Evolutionary conservation across 495 filamentous ascomycete species (phyloP), one percentile per base, ranked within the genome.

Genomic region (Lentithecium fluviatile): DNA sequence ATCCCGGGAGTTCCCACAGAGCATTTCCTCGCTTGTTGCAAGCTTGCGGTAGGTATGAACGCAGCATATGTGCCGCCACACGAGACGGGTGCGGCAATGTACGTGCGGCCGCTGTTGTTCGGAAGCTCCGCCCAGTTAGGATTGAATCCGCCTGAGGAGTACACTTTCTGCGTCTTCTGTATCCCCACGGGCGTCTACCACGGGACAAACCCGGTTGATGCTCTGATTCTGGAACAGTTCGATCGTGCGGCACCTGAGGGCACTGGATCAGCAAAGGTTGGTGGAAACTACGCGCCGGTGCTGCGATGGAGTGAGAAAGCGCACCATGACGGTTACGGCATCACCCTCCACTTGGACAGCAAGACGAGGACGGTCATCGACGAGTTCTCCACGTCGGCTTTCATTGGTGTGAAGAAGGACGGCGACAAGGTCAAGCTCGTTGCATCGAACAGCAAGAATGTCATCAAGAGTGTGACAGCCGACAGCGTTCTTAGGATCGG

Each of bases 101-200:
- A 96, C 67, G 82, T 96, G 50, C 84, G 91, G 0, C 91, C 91
- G 13, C 72, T 96, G 56, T 74, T 95, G n/a, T 96, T 94, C 67
- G 91, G 91, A 1, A 87, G 83, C 3, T 84, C 80, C 13, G 87
- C 90, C 11, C 90, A 96, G 72, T 74, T 96, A 47, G 90, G 89
- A 0, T 74, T 96, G 19, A 86, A 76, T 58, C 88, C 91, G 26
- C 89, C 90, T 0, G 89, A 96, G 47, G 91, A 93, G 71, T 96
- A 94, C 72, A 91, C 85, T 0, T 91, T 96, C 66, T 82, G 79
- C 38, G 91, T 96, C 25, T 96, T 83, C 60, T 90, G 91, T 0
- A 77, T 93, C 62, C 91, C 91, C 0, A 90, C 88, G 4, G 90
- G 91, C 2, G 91, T 95, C 6, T 96, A 95, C 72, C 92, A 96